A percentile compares a stretch with the other conserved stretches of the same genome.
Conservation (phyloP, 2,329 filamentous ascomycete species). For the Raffaelea albimanens region DNA sequence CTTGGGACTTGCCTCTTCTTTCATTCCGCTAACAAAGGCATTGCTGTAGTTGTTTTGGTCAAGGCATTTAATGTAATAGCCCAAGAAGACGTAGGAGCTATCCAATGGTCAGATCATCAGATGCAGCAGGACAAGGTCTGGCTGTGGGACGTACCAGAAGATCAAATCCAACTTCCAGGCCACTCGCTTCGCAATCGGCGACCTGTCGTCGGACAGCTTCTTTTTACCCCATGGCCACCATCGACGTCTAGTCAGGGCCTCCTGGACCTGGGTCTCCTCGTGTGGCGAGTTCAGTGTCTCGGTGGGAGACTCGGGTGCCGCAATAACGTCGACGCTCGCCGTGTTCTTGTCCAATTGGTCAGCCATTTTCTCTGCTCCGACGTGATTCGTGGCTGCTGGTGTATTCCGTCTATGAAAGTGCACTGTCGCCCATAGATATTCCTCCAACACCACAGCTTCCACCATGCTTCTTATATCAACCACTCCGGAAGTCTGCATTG, state of each 20-base stretch:
- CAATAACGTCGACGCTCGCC: too few species aligned
- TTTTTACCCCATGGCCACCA: not conserved
- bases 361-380: not conserved
- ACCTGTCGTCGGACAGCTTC: not conserved
- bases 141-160: not conserved
- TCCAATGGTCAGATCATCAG: not conserved
- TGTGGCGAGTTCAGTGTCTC: not conserved
- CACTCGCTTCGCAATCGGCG: not conserved
- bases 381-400: not conserved
- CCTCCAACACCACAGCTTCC: not conserved
- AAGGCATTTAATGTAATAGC: slow-evolving; percentile 4
- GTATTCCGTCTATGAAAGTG: not conserved
- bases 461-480: not conserved
- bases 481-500: not conserved
- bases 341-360: too few species aligned
- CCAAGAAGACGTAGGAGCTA: slow-evolving; percentile 4
- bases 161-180: slow-evolving; percentile 1
- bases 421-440: not conserved
- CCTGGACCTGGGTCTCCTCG: too few species aligned
- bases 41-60: slow-evolving; percentile 20
- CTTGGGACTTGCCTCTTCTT: not conserved
- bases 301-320: not conserved
- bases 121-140: not conserved
- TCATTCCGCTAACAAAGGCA: slow-evolving; percentile 2
- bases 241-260: not conserved